Base-by-base conservation (phyloP, 2,329 filamentous ascomycete genomes). In the Fusarium brachygibbosum region DNA sequence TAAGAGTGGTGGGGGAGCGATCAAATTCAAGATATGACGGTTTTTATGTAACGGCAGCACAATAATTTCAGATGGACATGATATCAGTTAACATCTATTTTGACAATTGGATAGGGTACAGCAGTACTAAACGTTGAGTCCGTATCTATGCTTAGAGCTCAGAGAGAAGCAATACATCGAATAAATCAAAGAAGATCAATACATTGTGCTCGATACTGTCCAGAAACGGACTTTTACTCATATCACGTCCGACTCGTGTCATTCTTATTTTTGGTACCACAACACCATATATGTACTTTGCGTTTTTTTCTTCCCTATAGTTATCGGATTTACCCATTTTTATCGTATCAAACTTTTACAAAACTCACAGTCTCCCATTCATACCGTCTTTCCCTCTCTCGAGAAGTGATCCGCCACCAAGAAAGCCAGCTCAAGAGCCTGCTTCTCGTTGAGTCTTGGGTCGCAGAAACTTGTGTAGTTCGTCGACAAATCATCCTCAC, bases 381-480 rank as follows among this genome's bases (percentile, higher is more conserved):
- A 65, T 49, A 29, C 17, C 13, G 44, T 52, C 28, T 57, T 73
- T 13, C 69, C 63, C 67, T 82, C 77, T 52, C 79, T 77, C 3
- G 86, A 82, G 69, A 85, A 96, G 76, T 94, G 92, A 7, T 93
- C 93, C 0, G 96, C 96, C 48, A 99, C 91, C 75, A 98, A 81
- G 79, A 99, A 99, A 0, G 96, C 94, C 78, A 98, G 81, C 83
- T 99, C 96, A 16, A 99, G 85, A 1, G 96, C 94, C 83, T 99
- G 96, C 83, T 98, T 98, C 86, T 98, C 96, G 77, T 99, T 99
- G 71, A 99, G 82, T 25, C 96, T 84, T 7, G 96, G 96, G 79
- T 99, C 96, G 79, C 96, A 99, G 83, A 95, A 98, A 37, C 92
- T 97, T 7, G 94, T 97, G 81, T 99, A 99, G 75, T 97, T 94